Evolutionary conservation across 1,284 basidiomycete genomes (phyloP).

Genomic region (Apiotrichum sp.): DNA sequence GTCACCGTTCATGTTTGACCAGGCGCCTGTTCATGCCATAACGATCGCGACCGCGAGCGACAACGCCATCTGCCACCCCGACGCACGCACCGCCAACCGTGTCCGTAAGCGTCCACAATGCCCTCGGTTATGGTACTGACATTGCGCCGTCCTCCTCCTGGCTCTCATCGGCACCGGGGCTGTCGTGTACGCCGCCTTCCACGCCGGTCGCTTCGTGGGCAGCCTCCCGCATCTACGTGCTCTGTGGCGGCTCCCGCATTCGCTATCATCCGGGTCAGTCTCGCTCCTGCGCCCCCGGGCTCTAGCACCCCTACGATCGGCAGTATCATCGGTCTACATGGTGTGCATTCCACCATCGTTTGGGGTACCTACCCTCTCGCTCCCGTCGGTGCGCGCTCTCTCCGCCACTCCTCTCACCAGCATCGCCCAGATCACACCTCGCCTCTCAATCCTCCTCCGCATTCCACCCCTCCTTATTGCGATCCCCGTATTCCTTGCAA

Average conservation of each 20-base stretch:
- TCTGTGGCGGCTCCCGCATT: not conserved
- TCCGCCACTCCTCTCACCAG: not conserved
- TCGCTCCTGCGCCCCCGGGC: not conserved
- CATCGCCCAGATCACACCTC: not conserved
- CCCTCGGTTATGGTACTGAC: not conserved
- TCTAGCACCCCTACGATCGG: too few species aligned
- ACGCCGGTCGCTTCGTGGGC: not conserved
- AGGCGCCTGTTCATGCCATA: not conserved
- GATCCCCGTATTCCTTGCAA: not conserved
- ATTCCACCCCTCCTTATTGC: not conserved
- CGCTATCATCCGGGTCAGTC: not conserved
- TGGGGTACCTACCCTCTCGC: not conserved
- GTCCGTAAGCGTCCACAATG: not conserved
- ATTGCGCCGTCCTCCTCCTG: not conserved
- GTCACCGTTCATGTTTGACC: not conserved
- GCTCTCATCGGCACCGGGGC: not conserved
- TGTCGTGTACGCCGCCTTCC: not conserved
- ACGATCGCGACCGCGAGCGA: not conserved
- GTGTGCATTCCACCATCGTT: too few species aligned
- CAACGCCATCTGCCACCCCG: not conserved
- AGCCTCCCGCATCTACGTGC: not conserved
- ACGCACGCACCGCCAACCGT: not conserved
- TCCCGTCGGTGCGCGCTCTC: not conserved
- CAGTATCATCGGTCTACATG: too few species aligned
- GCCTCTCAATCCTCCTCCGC: not conserved